These are phyloP conservation scores for Hibiscus tridactylites DNA, from an alignment of 345 rosid genomes.

Conservation along the genomic window DNA sequence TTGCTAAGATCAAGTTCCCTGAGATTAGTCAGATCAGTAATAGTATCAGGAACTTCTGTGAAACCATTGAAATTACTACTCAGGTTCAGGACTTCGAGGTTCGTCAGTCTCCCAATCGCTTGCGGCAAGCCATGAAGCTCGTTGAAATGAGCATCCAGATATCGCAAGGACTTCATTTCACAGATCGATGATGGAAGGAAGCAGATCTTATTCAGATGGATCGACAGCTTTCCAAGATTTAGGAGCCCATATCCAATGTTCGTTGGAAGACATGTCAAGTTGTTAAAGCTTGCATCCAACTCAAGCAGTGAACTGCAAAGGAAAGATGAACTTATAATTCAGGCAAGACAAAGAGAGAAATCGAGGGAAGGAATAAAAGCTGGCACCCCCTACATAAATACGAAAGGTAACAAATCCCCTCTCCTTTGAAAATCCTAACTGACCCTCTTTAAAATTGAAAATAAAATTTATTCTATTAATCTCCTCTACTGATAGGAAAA, in stretches of 20 bases:
- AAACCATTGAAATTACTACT: conserved; percentile 84
- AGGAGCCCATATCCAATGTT: conserved; percentile 69
- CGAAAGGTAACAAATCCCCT: not conserved
- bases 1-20: conserved; percentile 93
- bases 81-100: conserved; percentile 69
- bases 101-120: conserved; percentile 57
- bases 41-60: conserved; percentile 56
- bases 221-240: conserved; percentile 54
- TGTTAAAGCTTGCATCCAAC: conserved; percentile 84
- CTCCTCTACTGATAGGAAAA: not conserved
- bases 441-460: not conserved
- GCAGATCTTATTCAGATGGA: conserved; percentile 68
- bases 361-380: not conserved
- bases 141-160: conserved; percentile 86
- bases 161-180: conserved; percentile 59
- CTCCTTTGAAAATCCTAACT: not conserved
- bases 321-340: not conserved
- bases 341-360: not conserved
- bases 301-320: conserved; percentile 58
- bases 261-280: conserved; percentile 52
- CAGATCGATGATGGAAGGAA: conserved; percentile 63
- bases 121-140: conserved; percentile 70
- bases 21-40: conserved; percentile 62
- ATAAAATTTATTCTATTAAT: not conserved
- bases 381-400: not conserved